Evolutionary conservation across 345 rosid species (phyloP), one percentile per base, ranked within the genome.

Genomic region (Diplotaxis tenuifolia): DNA sequence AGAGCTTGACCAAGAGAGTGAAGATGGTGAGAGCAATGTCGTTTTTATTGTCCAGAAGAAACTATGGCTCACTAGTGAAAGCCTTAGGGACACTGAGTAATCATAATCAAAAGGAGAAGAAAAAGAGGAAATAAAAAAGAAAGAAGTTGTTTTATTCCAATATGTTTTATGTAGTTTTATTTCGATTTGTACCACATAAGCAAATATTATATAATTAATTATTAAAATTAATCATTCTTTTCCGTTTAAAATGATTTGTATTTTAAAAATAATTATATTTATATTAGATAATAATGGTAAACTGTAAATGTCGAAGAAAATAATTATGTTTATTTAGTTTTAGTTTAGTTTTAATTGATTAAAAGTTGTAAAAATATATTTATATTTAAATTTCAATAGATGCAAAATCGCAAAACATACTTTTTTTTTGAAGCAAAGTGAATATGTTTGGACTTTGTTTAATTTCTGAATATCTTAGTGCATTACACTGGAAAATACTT

Each of bases 51-150:
- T 85, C 74, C 96, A 87, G 64, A 94, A 94, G 86, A 89, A 91
- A 80, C 73, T 89, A 40, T 89, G 96, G 97, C 86, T 89, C 75
- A 91, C 97, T 28, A 85, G 90, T 32, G 92, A 83, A 80, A 89
- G 90, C 80, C 82, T 85, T 68, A 85, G 87, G 80, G 88, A 85
- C 66, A 65, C 86, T 4, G 95, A 91, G 70, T 78, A 72, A 68
- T n/a, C 22, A 42, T 20, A 9, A 49, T 25, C 14, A 63, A 53
- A 67, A 47, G 42, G n/a, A n/a, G n/a, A 2, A 40, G 45, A 16
- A 75, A 27, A 7, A 52, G 23, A 57, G 65, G 49, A 42, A 34
- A 19, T 42, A 65, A 45, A 9, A 60, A 64, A 20, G 31, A 64
- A 67, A 68, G 20, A 75, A 69, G 63, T 55, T 70, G 42, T 56